Evolutionary conservation across 2,329 filamentous ascomycete genomes (phyloP).

Genomic region (Aureobasidium sp.): DNA sequence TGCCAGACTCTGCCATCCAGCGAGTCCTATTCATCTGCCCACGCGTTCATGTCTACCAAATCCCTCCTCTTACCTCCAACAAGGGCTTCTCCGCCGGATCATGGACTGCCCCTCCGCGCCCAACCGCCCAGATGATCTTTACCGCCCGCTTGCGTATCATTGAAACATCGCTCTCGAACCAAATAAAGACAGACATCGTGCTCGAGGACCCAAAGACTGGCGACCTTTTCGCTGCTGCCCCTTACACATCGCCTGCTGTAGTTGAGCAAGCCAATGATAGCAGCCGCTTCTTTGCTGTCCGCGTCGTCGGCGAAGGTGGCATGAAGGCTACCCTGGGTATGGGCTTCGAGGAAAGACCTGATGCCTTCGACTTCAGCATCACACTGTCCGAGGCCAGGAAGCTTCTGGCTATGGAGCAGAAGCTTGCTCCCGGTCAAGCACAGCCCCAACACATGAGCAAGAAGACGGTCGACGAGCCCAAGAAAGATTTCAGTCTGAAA

Average conservation of each 20-base stretch:
- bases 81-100: conserved; percentile 68
- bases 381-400: conserved; percentile 70
- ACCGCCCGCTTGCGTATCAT: conserved; percentile 62
- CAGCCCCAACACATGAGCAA: conserved; percentile 6
- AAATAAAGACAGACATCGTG: conserved; percentile 62
- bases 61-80: conserved; percentile 68
- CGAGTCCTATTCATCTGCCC: conserved; percentile 70
- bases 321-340: conserved; percentile 73
- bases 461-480: conserved; percentile 41
- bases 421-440: conserved; percentile 17
- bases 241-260: conserved; percentile 56
- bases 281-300: conserved; percentile 74
- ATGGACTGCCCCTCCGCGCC: conserved; percentile 62
- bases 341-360: conserved; percentile 77
- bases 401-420: conserved; percentile 52
- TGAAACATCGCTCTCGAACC: conserved; percentile 23
- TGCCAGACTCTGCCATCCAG: conserved; percentile 71
- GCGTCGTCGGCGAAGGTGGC: conserved; percentile 66
- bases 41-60: conserved; percentile 76
- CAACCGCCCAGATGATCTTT: conserved; percentile 67
- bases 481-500: conserved; percentile 75
- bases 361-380: conserved; percentile 80
- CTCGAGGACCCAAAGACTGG: conserved; percentile 67
- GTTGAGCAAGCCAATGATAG: conserved; percentile 75
- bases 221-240: conserved; percentile 74